phyloP scores from a whole-genome alignment of 2,329 filamentous ascomycete species.

The Onygenales sp. region DNA sequence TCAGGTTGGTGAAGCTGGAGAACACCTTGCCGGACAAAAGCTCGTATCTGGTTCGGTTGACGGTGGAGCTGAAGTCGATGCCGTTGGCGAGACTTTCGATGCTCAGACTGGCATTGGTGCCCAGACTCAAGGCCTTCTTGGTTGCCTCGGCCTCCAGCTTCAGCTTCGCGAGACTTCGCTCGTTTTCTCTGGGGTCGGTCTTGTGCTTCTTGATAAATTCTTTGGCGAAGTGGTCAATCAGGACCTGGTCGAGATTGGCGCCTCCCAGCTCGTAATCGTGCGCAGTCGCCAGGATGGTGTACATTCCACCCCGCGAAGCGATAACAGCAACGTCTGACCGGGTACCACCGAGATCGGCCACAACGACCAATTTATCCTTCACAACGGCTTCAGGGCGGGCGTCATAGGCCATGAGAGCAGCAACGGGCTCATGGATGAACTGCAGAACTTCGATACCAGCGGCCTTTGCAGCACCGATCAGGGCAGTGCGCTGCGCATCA shows the following conservation, averaged over 20 bases:
- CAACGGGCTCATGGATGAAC: constrained; percentile 82
- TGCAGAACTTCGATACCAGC: constrained; percentile 85
- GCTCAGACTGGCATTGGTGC: constrained; percentile 80
- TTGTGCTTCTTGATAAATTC: constrained; percentile 98
- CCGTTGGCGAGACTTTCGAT: constrained; percentile 86
- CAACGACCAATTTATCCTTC: constrained; percentile 80
- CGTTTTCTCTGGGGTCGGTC: constrained; percentile 73
- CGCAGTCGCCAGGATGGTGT: constrained; percentile 83
- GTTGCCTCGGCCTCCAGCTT: constrained; percentile 83
- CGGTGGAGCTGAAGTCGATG: constrained; percentile 79
- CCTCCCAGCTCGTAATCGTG: constrained; percentile 95
- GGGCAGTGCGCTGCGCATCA: constrained; percentile 74
- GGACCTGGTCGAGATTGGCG: constrained; percentile 73
- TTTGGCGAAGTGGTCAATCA: constrained; percentile 96
- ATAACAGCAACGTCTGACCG: constrained; percentile 86
- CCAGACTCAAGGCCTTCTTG: constrained; percentile 85
- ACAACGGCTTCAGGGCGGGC: constrained; percentile 65
- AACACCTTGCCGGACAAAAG: constrained; percentile 80
- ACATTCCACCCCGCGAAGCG: constrained; percentile 87
- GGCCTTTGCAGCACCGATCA: constrained; percentile 66
- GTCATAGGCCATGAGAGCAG: constrained; percentile 83
- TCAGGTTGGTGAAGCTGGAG: constrained; percentile 74
- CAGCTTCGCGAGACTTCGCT: constrained; percentile 78
- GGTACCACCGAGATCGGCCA: constrained; percentile 87
- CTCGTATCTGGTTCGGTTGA: constrained; percentile 92